Base-by-base conservation (phyloP, 1,284 basidiomycete species). In the Ceratorhiza oryzae-sativae region DNA sequence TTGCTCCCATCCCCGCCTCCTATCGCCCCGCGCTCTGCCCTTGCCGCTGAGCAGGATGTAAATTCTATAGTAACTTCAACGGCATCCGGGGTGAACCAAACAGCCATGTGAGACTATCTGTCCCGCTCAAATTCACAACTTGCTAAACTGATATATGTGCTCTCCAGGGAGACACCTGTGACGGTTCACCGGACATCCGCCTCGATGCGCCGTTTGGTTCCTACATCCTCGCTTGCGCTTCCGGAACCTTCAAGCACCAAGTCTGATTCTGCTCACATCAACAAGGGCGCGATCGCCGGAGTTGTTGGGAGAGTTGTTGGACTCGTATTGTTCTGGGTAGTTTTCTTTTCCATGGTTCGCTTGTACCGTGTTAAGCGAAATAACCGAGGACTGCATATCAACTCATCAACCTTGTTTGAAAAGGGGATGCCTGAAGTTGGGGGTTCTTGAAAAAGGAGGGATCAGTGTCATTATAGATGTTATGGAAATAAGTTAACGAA, bases 271-370 rank as follows among this genome's bases (percentile, higher is more conserved):
- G 30, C 51, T 4, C 4, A 32, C 15, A 30, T 32, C 51, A 55
- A 55, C 51, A 55, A 55, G 13, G 51, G 51, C 25, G 51, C 51
- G 1, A 55, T 55, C 9, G 51, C 51, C 18, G 51, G 51, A 32
- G 51, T 55, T 15, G 27, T 55, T 18, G 51, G 51, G 27, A 30
- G 51, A 30, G 51, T 55, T 10, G 27, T 55, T 55, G 51, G 51
- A 34, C 1, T 15, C 23, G 25, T 12, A 1, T 34, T 55, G 25
- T 2, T 55, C 1, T 13, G 30, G 51, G 30, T 10, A 1, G 27
- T 18, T 30, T 15, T 55, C 1, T 32, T 55, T 15, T 30, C 34
- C 3, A 18, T 55, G 15, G 30, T 32, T 55, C 51, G 51, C 27
- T 32, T 10, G 27, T 55, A 55, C 30, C 51, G 51, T 32, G 27